Percentiles rank a stretch among this genome's conserved stretches.
Evolutionary conservation across 768 basidiomycete species (phyloP).

Genomic region (Lactarius indigo): DNA sequence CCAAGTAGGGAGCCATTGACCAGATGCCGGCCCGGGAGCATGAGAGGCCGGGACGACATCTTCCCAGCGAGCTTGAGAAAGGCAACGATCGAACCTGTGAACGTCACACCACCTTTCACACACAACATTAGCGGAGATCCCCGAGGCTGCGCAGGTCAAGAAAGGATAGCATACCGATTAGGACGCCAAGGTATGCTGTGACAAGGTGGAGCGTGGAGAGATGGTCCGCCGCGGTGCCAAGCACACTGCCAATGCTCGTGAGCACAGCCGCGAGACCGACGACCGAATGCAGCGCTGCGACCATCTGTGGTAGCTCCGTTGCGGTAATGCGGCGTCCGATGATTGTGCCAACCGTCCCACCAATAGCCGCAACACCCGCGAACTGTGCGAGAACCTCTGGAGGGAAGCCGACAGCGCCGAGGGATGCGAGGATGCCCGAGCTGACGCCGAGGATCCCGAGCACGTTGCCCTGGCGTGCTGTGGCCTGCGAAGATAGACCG

Average conservation of each 20-base stretch:
- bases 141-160: neutral
- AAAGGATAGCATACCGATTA: constrained; percentile 54
- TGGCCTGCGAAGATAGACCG: constrained; percentile 72
- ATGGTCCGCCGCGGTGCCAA: constrained; percentile 60
- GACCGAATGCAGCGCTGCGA: constrained; percentile 78
- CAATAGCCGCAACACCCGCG: constrained; percentile 70
- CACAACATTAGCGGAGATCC: constrained; percentile 10
- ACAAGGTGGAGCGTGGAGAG: constrained; percentile 71
- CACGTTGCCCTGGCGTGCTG: constrained; percentile 83
- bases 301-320: constrained; percentile 85
- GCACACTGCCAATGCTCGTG: constrained; percentile 79
- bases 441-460: constrained; percentile 85
- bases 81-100: constrained; percentile 86
- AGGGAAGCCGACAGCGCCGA: constrained; percentile 81
- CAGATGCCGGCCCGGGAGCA: constrained; percentile 73
- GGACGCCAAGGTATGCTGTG: constrained; percentile 81
- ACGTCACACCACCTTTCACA: constrained; percentile 68
- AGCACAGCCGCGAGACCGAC: constrained; percentile 88
- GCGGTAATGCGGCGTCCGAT: constrained; percentile 82
- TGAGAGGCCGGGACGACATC: constrained; percentile 71
- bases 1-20: constrained; percentile 71
- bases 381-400: constrained; percentile 74
- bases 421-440: constrained; percentile 75
- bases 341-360: constrained; percentile 63
- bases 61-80: constrained; percentile 84